Evolutionary conservation across 225 moss, liverwort and hornwort species (phyloP).

Genomic region (Bryum argenteum): DNA sequence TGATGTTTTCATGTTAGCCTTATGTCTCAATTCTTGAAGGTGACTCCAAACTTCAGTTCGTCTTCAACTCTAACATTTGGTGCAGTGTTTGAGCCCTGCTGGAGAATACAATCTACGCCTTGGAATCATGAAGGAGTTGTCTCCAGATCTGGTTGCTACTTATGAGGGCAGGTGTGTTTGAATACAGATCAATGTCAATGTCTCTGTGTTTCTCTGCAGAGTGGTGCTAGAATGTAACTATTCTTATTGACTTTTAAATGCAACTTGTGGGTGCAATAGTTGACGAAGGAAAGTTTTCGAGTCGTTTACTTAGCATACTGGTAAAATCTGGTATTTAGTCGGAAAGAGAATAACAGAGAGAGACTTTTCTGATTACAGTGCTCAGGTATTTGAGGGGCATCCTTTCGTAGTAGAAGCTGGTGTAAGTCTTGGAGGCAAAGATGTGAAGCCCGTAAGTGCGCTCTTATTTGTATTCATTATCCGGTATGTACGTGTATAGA

Average conservation of each 20-base stretch:
- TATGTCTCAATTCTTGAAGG: constrained; percentile 1
- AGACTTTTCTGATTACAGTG: constrained; percentile 53
- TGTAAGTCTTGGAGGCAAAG: constrained; percentile 95
- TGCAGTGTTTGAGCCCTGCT: constrained; percentile 97
- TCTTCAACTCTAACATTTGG: constrained; percentile 25
- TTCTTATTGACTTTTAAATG: not conserved
- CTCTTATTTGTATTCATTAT: constrained; percentile 6
- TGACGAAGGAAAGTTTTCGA: constrained; percentile 5
- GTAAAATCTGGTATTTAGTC: not conserved
- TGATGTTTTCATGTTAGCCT: not conserved
- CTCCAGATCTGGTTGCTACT: constrained; percentile 95
- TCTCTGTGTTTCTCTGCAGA: constrained; percentile 12
- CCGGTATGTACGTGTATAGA: constrained; percentile 4
- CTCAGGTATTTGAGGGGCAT: constrained; percentile 97
- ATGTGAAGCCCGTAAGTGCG: constrained; percentile 83
- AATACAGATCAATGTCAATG: not conserved
- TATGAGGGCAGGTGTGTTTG: constrained; percentile 84
- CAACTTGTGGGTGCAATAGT: not conserved
- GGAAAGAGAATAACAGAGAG: constrained; percentile 12
- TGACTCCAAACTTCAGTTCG: not conserved
- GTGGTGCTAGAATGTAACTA: constrained; percentile 2
- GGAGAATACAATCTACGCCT: constrained; percentile 98
- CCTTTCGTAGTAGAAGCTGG: constrained; percentile 97
- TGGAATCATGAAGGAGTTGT: constrained; percentile 96
- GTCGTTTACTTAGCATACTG: constrained; percentile 1